These are phyloP conservation scores for Simmondsia chinensis DNA, from an alignment of 148 eudicot genomes.

Conservation along the genomic window DNA sequence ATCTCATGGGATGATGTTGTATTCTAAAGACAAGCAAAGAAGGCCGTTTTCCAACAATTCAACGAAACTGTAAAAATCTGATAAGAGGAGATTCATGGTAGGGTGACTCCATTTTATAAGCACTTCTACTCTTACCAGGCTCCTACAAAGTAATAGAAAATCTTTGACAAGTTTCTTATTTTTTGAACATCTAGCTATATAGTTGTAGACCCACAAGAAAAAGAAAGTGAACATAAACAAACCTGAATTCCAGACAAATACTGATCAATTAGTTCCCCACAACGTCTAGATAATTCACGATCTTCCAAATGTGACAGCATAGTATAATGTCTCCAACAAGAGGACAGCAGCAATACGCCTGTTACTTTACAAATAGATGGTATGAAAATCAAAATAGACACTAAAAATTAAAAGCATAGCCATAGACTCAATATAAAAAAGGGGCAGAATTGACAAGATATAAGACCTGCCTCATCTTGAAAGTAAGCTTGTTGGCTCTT, in stretches of 20 bases:
- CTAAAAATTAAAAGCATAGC: background rate
- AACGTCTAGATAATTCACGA: slow-evolving; percentile 21
- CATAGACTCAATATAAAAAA: background rate
- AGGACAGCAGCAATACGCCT: slow-evolving; percentile 53
- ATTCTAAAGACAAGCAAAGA: no score
- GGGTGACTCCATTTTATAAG: no score
- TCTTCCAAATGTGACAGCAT: slow-evolving; percentile 55
- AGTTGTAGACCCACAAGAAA: no score
- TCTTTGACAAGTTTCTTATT: no score
- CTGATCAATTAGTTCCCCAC: slow-evolving; percentile 45
- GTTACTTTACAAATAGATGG: slow-evolving; percentile 17
- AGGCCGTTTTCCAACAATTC: no score
- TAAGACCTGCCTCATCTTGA: slow-evolving; percentile 45
- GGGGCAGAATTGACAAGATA: background rate
- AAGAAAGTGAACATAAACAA: background rate
- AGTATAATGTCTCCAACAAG: slow-evolving; percentile 88
- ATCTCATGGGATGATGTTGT: no score
- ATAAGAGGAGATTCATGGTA: no score
- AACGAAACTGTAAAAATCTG: no score
- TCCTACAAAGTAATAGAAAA: no score
- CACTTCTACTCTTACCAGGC: no score
- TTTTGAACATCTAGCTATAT: no score
- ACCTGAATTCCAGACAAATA: slow-evolving; percentile 80
- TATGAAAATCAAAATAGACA: background rate
- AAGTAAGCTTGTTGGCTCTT: slow-evolving; percentile 15